These are phyloP conservation scores for Arachnomyces sp. DNA, from an alignment of 2,329 filamentous ascomycete species.

Conservation along the genomic window DNA sequence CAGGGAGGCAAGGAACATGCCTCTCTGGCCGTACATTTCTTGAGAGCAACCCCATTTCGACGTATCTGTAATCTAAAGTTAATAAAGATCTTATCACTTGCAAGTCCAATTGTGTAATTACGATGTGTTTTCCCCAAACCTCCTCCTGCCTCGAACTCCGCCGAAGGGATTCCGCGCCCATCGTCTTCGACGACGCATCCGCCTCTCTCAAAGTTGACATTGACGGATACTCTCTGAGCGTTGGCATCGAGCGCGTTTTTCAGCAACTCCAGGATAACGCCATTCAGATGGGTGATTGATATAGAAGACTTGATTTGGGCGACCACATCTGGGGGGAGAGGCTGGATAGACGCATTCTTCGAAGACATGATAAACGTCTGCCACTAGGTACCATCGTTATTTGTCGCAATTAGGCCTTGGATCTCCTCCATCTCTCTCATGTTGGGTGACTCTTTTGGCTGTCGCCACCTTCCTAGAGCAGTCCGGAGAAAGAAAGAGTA, in stretches of 20 bases:
- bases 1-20: constrained; percentile 70
- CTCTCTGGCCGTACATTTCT: constrained; percentile 52
- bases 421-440: no score
- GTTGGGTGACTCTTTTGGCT: no score
- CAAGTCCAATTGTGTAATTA: constrained; percentile 36
- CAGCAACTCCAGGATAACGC: constrained; percentile 63
- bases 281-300: constrained; percentile 66
- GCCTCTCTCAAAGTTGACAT: constrained; percentile 67
- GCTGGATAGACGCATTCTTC: constrained; percentile 46
- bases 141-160: constrained; percentile 64
- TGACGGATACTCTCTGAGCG: constrained; percentile 61
- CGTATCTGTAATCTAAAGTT: constrained; percentile 52
- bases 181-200: constrained; percentile 78
- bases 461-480: no score
- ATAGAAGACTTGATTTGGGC: constrained; percentile 79
- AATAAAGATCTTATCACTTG: constrained; percentile 2
- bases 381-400: constrained; percentile 1
- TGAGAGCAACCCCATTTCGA: constrained; percentile 55
- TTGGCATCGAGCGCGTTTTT: constrained; percentile 79
- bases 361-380: constrained; percentile 7
- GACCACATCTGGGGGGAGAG: constrained; percentile 62
- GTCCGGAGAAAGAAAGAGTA: no score
- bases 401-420: background rate
- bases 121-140: constrained; percentile 67
- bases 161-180: constrained; percentile 65